Percentiles rank a stretch among this genome's conserved stretches.
Evolutionary conservation across 495 filamentous ascomycete species (phyloP).

Genomic region (Chaetomium tenue): DNA sequence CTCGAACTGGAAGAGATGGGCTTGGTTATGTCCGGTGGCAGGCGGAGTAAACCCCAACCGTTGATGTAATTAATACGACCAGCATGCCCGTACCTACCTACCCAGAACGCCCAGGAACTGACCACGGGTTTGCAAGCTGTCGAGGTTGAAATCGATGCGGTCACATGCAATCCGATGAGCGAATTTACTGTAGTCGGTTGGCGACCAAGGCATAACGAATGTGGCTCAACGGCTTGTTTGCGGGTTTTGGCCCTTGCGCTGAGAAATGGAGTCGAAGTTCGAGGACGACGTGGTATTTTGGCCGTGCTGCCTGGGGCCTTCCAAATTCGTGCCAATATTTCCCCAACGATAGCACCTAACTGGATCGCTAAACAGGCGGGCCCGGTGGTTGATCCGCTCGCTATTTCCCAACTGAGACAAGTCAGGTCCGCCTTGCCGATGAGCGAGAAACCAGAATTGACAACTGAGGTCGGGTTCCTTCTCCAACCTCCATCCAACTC

Average conservation of each 20-base stretch:
- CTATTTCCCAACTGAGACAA: neutral
- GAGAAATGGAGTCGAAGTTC: neutral
- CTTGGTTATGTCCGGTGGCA: neutral
- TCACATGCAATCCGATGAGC: neutral
- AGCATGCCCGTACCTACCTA: too few relatives aligned
- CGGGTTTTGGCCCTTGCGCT: too few relatives aligned
- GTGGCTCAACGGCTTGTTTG: neutral
- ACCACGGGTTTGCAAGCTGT: too few relatives aligned
- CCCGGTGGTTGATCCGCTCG: neutral
- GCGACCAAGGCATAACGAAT: conserved; percentile 5
- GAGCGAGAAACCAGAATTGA: neutral
- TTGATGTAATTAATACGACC: neutral
- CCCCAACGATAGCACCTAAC: neutral
- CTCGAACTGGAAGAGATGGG: neutral
- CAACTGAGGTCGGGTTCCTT: neutral
- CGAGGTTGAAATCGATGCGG: neutral
- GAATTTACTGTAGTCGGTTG: neutral
- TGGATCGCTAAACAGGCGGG: conserved; percentile 13
- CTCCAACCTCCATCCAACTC: too few relatives aligned
- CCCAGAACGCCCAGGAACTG: too few relatives aligned
- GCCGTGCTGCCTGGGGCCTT: conserved; percentile 17
- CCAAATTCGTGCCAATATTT: conserved; percentile 17
- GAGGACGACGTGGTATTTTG: conserved; percentile 8
- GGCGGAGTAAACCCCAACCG: neutral
- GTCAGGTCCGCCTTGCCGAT: neutral